These are phyloP conservation scores for Monilinia fructicola DNA, from an alignment of 2,329 filamentous ascomycete species.

Conservation along the genomic window DNA sequence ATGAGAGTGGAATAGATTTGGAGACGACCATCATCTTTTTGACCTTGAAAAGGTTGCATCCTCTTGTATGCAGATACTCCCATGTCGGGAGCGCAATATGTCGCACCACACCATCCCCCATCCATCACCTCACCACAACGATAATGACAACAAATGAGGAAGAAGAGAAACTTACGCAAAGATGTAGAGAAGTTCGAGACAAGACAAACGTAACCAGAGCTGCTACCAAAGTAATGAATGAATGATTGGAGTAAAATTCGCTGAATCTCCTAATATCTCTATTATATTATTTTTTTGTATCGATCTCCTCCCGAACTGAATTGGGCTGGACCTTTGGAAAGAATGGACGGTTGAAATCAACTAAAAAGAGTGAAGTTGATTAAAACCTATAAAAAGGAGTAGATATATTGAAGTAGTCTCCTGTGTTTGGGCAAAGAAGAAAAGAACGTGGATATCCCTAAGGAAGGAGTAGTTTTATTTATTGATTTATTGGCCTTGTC, in stretches of 20 bases:
- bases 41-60: background rate
- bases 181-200: conserved; percentile 26
- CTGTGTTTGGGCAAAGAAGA: background rate
- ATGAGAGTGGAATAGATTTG: background rate
- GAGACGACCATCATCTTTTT: background rate
- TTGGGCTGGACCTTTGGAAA: conserved; percentile 28
- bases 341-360: conserved; percentile 44
- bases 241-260: conserved; percentile 17
- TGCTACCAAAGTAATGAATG: conserved; percentile 11
- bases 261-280: conserved; percentile 1
- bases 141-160: background rate
- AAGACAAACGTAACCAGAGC: conserved; percentile 19
- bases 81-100: background rate
- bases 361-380: conserved; percentile 48
- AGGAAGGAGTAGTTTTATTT: conserved; percentile 33
- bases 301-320: conserved; percentile 6
- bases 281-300: background rate
- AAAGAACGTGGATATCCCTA: conserved; percentile 41
- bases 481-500: no score
- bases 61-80: background rate
- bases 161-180: conserved; percentile 32
- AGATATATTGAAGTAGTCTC: background rate
- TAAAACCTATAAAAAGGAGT: conserved; percentile 31
- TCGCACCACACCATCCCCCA: background rate
- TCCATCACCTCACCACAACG: background rate